Evolutionary conservation across 2,329 filamentous ascomycete genomes (phyloP), one percentile per base, ranked within the genome.

Genomic region (Cytospora piceicola): DNA sequence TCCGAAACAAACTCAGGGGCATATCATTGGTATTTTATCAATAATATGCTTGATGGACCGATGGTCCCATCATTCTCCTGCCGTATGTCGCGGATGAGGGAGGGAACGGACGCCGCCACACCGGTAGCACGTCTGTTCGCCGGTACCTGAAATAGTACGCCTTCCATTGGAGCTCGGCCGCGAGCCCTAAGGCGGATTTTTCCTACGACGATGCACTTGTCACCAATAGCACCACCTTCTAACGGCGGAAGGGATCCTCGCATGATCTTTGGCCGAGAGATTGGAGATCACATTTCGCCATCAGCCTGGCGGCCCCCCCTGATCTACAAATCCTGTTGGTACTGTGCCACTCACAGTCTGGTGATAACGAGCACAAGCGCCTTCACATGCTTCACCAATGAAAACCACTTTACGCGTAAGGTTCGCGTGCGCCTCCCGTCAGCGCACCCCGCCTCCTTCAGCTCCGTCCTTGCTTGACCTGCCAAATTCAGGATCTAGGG

Each of bases 331-430:
- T 15, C 12, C 36, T 39, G 36, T 39, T 39, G 39, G 17, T 42
- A 15, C 39, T 17, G 39, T 39, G 36, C 36, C 36, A 14, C 36
- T 29, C 27, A 5, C 27, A 29, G 27, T 29, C 27, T 29, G 27
- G 12, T 39, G 11, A 17, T 39, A 14, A 39, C 1, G 12, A 15
- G 36, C 36, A 39, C 12, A 39, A 14, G 36, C 15, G 39, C 39
- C 51, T 32, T 39, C 54, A 53, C 59, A 61, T 36, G 59, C 39
- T 34, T 46, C 27, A 51, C 39, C 15, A 55, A 9, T 14, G 30
- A 29, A 32, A 42, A 56, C 36, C 36, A 62, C 60, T 62, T 49
- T 56, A 62, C 60, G 60, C 60, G 60, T 62, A 49, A 22, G 7
- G 60, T 42, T 42, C 39, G 15, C 39, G 39, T 20, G 17, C 6